Percentiles rank a stretch among this genome's conserved stretches.
Conservation (phyloP, 371 early-diverging fungal genomes). For the Sporodiniella umbellata region DNA sequence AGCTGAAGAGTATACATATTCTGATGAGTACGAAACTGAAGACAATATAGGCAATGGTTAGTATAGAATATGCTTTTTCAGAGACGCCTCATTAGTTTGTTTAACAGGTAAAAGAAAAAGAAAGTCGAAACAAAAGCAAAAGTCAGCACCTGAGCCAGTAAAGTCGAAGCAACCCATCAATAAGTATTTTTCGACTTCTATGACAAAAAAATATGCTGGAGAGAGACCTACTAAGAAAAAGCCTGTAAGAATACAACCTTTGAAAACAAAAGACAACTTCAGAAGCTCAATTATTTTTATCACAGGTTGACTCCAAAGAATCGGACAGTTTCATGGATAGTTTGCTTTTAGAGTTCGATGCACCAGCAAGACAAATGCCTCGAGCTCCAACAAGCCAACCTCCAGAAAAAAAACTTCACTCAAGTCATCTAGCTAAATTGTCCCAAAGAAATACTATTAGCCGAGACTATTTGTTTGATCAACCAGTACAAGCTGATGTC, state of each 20-base stretch:
- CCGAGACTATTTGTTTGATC: background rate
- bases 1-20: slow-evolving; percentile 51
- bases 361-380: background rate
- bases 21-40: slow-evolving; percentile 46
- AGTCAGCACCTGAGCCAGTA: background rate
- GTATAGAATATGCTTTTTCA: background rate
- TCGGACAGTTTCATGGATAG: slow-evolving; percentile 30
- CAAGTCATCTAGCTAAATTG: background rate
- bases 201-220: slow-evolving; percentile 3
- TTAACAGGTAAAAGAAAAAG: slow-evolving; percentile 26
- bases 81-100: background rate
- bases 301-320: slow-evolving; percentile 12
- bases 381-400: background rate
- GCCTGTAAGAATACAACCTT: slow-evolving; percentile 10
- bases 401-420: background rate
- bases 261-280: background rate
- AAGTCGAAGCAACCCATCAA: slow-evolving; percentile 27
- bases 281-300: background rate
- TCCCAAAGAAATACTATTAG: background rate
- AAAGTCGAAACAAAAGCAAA: slow-evolving; percentile 15
- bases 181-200: slow-evolving; percentile 25
- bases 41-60: background rate
- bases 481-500: background rate
- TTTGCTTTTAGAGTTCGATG: slow-evolving; percentile 20
- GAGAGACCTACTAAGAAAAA: slow-evolving; percentile 12